phyloP scores from a whole-genome alignment of 2,329 filamentous ascomycete species.

The Fonsecaea nubica region DNA sequence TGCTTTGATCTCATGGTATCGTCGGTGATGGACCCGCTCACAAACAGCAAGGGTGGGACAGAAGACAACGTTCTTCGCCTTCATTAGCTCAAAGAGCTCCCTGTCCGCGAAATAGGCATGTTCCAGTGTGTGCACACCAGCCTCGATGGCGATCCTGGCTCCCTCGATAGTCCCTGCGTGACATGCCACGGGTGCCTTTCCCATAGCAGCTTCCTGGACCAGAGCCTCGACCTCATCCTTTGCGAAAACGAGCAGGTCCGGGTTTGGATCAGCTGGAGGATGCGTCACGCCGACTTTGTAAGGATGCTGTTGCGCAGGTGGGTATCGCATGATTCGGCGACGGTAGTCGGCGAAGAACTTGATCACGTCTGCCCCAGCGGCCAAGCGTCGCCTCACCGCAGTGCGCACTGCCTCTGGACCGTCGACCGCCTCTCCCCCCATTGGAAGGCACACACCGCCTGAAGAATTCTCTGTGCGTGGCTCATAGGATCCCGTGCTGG shows the following conservation, averaged over 20 bases:
- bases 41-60: slow-evolving; percentile 61
- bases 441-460: slow-evolving; percentile 41
- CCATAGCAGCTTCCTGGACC: background rate
- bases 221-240: slow-evolving; percentile 36
- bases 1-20: slow-evolving; percentile 28
- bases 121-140: slow-evolving; percentile 54
- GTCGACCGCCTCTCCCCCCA: slow-evolving; percentile 56
- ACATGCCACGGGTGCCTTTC: background rate
- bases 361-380: slow-evolving; percentile 59
- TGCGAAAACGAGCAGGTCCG: slow-evolving; percentile 23
- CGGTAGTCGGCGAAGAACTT: slow-evolving; percentile 62
- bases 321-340: slow-evolving; percentile 54
- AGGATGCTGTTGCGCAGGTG: slow-evolving; percentile 42
- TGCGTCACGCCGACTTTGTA: slow-evolving; percentile 35
- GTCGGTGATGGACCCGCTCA: slow-evolving; percentile 45
- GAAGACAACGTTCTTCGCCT: slow-evolving; percentile 55
- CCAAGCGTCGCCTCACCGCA: slow-evolving; percentile 56
- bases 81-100: slow-evolving; percentile 52
- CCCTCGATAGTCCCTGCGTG: background rate
- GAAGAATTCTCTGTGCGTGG: slow-evolving; percentile 55
- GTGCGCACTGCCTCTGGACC: slow-evolving; percentile 55
- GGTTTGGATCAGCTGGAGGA: slow-evolving; percentile 22
- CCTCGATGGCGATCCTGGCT: background rate
- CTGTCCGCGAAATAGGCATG: slow-evolving; percentile 50
- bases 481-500: slow-evolving; percentile 59